Percentiles rank a stretch among this genome's conserved stretches.
Evolutionary conservation across 345 rosid genomes (phyloP).

Genomic region (Dipteronia sinensis): DNA sequence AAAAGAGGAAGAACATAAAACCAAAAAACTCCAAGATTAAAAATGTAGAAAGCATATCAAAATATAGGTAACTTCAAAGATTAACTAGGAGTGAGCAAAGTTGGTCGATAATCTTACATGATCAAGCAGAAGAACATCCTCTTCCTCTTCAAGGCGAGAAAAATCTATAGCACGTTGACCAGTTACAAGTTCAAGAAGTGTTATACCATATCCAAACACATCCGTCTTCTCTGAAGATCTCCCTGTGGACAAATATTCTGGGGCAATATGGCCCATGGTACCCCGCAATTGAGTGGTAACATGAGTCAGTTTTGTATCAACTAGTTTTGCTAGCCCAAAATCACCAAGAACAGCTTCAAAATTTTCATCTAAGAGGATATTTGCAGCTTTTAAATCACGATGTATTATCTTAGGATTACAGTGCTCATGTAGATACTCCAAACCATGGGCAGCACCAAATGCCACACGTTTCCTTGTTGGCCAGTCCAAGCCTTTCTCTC

Average conservation of each 20-base stretch:
- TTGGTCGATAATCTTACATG: slow-evolving; percentile 55
- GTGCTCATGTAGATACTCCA: slow-evolving; percentile 85
- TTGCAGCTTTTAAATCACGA: slow-evolving; percentile 90
- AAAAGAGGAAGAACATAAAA: background rate
- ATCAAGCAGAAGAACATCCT: slow-evolving; percentile 87
- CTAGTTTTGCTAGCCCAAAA: slow-evolving; percentile 75
- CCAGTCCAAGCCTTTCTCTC: slow-evolving; percentile 83
- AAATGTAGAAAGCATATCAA: background rate
- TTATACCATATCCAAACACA: slow-evolving; percentile 89
- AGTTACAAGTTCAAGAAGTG: slow-evolving; percentile 86
- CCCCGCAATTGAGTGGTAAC: slow-evolving; percentile 92
- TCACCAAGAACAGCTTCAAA: slow-evolving; percentile 91
- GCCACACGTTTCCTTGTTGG: slow-evolving; percentile 75
- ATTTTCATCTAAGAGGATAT: slow-evolving; percentile 71
- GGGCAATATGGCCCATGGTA: slow-evolving; percentile 94
- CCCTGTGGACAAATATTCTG: slow-evolving; percentile 87
- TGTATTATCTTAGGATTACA: slow-evolving; percentile 91
- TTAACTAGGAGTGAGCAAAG: background rate
- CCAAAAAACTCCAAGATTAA: too few relatives aligned
- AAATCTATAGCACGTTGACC: slow-evolving; percentile 92
- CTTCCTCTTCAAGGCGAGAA: slow-evolving; percentile 85
- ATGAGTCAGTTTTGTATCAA: slow-evolving; percentile 68
- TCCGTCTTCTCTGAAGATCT: slow-evolving; percentile 86
- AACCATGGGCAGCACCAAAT: slow-evolving; percentile 79
- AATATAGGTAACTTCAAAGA: background rate